Percentiles rank a stretch among this genome's conserved stretches.
Evolutionary conservation across 305 asterid species (phyloP).

Genomic region (Petunia hybrid): DNA sequence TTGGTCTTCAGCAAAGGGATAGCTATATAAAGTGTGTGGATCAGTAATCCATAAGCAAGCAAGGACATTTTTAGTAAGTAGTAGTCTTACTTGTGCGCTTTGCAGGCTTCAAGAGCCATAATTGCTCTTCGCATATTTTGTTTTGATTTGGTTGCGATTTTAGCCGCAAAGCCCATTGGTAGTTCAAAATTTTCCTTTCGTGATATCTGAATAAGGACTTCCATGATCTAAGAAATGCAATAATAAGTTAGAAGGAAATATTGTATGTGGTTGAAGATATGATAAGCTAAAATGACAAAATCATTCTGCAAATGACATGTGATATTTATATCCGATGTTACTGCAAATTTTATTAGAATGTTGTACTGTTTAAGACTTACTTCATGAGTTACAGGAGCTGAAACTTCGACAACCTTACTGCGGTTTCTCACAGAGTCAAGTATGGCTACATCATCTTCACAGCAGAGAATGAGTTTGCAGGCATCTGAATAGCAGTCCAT

Average conservation of each 20-base stretch:
- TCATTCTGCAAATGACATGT: not conserved
- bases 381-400: conserved; percentile 73
- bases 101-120: conserved; percentile 96
- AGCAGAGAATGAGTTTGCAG: conserved; percentile 77
- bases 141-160: conserved; percentile 77
- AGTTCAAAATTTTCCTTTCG: conserved; percentile 74
- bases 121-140: conserved; percentile 82
- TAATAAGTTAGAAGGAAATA: conserved; percentile 4
- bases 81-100: conserved; percentile 71
- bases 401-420: conserved; percentile 63
- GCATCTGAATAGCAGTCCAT: conserved; percentile 88
- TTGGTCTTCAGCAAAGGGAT: conserved; percentile 87
- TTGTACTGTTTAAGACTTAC: conserved; percentile 43
- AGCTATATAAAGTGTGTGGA: conserved; percentile 49
- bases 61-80: not conserved
- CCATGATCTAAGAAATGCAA: conserved; percentile 58
- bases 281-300: not conserved
- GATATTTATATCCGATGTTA: not conserved
- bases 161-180: conserved; percentile 73
- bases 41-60: conserved; percentile 25
- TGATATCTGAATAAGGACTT: conserved; percentile 80
- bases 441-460: conserved; percentile 73
- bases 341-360: not conserved
- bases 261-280: not conserved
- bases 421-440: conserved; percentile 73